Evolutionary conservation across 1,139 yeast species (phyloP).

Genomic region (Candida albicans): DNA sequence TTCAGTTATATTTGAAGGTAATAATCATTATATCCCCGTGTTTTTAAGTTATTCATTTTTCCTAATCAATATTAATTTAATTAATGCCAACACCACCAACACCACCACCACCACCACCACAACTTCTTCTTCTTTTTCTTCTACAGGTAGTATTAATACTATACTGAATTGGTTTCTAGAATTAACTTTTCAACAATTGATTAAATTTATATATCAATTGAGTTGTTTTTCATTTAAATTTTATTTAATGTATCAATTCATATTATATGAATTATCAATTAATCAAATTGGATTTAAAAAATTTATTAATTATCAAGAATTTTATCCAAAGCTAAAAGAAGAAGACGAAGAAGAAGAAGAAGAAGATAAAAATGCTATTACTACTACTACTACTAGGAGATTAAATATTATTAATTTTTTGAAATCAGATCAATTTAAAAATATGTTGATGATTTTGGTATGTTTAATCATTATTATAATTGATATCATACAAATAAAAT

Average conservation of each 20-base stretch:
- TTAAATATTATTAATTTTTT: no score
- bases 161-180: no score
- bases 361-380: conserved; percentile 4
- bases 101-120: no score
- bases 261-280: conserved; percentile 21
- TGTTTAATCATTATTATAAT: not conserved
- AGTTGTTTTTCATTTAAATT: conserved; percentile 11
- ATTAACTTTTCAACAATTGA: no score
- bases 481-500: not conserved
- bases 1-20: conserved; percentile 9
- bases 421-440: not conserved
- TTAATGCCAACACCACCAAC: no score
- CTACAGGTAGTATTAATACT: no score
- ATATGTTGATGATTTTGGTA: not conserved
- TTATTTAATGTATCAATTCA: conserved; percentile 14
- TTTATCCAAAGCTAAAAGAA: conserved; percentile 4
- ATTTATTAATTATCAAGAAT: conserved; percentile 1
- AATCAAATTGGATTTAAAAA: conserved; percentile 6
- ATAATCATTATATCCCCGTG: conserved; percentile 14
- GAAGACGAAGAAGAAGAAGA: not conserved
- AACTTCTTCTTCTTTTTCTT: no score
- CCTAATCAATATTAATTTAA: conserved; percentile 8
- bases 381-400: no score
- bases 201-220: conserved; percentile 4
- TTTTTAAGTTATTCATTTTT: conserved; percentile 15